Evolutionary conservation across 768 basidiomycete genomes (phyloP).

Genomic region (Mycena maculata): DNA sequence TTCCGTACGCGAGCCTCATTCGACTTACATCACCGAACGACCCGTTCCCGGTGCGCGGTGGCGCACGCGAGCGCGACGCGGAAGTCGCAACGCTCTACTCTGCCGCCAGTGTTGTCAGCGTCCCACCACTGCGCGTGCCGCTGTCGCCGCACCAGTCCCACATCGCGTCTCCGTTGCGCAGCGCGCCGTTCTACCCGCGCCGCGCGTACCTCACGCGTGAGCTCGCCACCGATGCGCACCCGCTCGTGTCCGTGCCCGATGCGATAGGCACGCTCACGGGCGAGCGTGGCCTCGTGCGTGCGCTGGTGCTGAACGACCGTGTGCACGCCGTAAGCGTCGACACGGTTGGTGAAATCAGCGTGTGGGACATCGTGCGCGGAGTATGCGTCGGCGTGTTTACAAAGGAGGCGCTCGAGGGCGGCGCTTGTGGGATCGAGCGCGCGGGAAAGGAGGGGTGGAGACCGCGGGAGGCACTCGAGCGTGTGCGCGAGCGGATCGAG

Average conservation of each 20-base stretch:
- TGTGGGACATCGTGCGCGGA: conserved; percentile 92
- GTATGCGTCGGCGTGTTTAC: conserved; percentile 78
- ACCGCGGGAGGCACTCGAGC: conserved; percentile 87
- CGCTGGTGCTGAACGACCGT: conserved; percentile 86
- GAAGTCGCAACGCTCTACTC: conserved; percentile 90
- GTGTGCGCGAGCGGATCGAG: conserved; percentile 91
- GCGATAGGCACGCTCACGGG: conserved; percentile 70
- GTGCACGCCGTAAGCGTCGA: conserved; percentile 93
- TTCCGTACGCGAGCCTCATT: conserved; percentile 79
- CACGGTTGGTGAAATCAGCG: conserved; percentile 86
- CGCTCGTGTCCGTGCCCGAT: conserved; percentile 68
- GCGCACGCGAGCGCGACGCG: conserved; percentile 66
- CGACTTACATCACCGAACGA: conserved; percentile 76
- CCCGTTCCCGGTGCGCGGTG: conserved; percentile 58
- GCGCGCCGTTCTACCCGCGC: conserved; percentile 47
- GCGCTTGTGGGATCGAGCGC: conserved; percentile 46
- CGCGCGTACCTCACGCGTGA: conserved; percentile 78
- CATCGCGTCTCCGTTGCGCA: conserved; percentile 34
- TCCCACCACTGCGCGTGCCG: conserved; percentile 55
- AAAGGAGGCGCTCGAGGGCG: conserved; percentile 68
- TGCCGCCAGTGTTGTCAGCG: conserved; percentile 82
- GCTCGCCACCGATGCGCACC: conserved; percentile 80
- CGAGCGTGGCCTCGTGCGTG: conserved; percentile 84
- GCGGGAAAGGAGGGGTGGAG: conserved; percentile 63
- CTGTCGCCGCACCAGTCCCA: conserved; percentile 44